Base-by-base conservation (phyloP, 1,139 yeast species). In the Spencermartinsiella ligniputridi region DNA sequence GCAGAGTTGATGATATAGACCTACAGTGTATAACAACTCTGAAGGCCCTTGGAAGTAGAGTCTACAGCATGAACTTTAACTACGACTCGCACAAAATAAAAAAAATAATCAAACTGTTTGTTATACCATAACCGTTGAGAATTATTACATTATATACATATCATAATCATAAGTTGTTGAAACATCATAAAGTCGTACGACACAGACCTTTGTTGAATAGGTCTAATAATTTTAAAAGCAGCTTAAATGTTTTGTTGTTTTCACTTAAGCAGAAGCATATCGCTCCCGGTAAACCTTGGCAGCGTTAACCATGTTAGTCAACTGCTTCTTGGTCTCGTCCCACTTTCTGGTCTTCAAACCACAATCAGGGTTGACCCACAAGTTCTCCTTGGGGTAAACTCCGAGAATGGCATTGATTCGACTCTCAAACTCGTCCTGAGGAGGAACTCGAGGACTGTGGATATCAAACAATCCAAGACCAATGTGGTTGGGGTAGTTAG, bases 311-410 rank as follows among this genome's bases (percentile, higher is more conserved):
- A 92, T 92, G 77, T 92, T 87, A 70, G 94, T 84, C 74, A 92
- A 84, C 64, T 69, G 69, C 59, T 58, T 79, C 74, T 80, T 76
- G 63, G 88, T 85, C 78, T 87, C 95, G 57, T 83, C 83, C 95
- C 95, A 86, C 60, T 90, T 92, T 79, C 96, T 84, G 69, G 96
- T 87, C 85, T 90, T 90, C 73, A 90, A 81, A 82, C 98, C 98
- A 83, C 98, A 92, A 78, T 92, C 98, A 67, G 98, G 98, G 94
- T 92, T 92, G 67, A 92, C 94, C 97, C 97, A 92, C 82, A 92
- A 86, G 75, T 90, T 90, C 70, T 86, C 86, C 67, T 94, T 94
- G 69, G 97, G 96, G 80, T 90, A 92, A 54, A 86, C 94, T 77
- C 89, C 88, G 74, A 92, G 78, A 78, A 92, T 90, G 70, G 88